Conservation (phyloP, 345 rosid species). For the Brassica incana region DNA sequence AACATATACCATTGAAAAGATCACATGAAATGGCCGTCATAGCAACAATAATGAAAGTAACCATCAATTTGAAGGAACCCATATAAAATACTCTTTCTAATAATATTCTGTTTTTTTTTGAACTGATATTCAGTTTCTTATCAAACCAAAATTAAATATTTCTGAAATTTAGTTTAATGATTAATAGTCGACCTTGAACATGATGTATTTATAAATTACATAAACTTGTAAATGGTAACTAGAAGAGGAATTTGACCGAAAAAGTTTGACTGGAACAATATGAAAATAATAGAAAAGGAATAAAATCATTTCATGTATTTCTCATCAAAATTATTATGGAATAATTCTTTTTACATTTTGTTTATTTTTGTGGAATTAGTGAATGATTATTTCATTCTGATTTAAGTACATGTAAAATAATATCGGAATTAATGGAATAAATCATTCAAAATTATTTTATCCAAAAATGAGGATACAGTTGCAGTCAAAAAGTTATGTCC, state of each 20-base stretch:
- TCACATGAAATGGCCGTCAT: background rate
- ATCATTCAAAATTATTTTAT: background rate
- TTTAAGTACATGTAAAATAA: background rate
- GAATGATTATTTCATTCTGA: background rate
- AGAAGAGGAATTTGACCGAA: background rate
- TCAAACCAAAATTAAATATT: background rate
- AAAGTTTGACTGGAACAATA: background rate
- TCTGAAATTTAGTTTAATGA: background rate
- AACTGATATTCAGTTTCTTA: background rate
- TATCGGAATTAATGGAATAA: background rate
- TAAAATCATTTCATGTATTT: background rate
- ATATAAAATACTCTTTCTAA: background rate
- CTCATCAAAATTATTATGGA: background rate
- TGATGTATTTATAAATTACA: constrained; percentile 5
- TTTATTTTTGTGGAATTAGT: background rate
- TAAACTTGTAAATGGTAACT: background rate
- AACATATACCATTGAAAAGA: constrained; percentile 1
- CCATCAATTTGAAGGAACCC: constrained; percentile 11
- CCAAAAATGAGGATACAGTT: background rate
- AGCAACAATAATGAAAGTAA: background rate
- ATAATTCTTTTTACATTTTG: background rate
- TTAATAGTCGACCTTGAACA: background rate
- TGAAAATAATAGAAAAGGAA: background rate
- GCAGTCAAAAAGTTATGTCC: background rate
- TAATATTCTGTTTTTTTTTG: background rate